phyloP scores from a whole-genome alignment of 192 early-diverging fungal genomes.

The Backusella australiensis region DNA sequence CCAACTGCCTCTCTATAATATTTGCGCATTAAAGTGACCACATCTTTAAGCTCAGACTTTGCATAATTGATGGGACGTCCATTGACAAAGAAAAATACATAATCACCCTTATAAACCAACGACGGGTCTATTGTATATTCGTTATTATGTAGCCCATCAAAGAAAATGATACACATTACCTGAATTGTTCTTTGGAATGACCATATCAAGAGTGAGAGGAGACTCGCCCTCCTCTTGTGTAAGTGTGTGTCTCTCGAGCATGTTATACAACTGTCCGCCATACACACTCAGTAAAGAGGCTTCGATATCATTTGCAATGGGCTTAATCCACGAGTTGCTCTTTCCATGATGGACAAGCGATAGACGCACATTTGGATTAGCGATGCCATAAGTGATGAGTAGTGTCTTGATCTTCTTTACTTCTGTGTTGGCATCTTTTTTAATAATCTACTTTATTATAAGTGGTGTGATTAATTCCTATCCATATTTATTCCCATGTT shows the following conservation, averaged over 20 bases:
- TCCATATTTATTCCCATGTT: not conserved
- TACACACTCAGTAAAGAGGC: conserved; percentile 21
- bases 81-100: conserved; percentile 38
- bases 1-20: conserved; percentile 18
- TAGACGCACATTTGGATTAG: conserved; percentile 35
- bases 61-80: conserved; percentile 30
- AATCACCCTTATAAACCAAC: conserved; percentile 25
- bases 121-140: conserved; percentile 13
- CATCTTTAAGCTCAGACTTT: conserved; percentile 32
- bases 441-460: conserved; percentile 9
- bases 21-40: conserved; percentile 21
- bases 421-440: conserved; percentile 17
- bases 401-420: conserved; percentile 26
- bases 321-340: conserved; percentile 28
- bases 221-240: not conserved
- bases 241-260: not conserved
- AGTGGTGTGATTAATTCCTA: not conserved
- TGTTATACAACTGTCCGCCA: conserved; percentile 15
- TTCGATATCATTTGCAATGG: conserved; percentile 4
- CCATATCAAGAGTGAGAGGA: not conserved
- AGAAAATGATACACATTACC: not conserved
- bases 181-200: conserved; percentile 25
- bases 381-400: conserved; percentile 23
- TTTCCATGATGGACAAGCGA: conserved; percentile 1
- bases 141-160: too few species aligned